Evolutionary conservation across 768 basidiomycete genomes (phyloP).

Genomic region (Tulasnella sp.): DNA sequence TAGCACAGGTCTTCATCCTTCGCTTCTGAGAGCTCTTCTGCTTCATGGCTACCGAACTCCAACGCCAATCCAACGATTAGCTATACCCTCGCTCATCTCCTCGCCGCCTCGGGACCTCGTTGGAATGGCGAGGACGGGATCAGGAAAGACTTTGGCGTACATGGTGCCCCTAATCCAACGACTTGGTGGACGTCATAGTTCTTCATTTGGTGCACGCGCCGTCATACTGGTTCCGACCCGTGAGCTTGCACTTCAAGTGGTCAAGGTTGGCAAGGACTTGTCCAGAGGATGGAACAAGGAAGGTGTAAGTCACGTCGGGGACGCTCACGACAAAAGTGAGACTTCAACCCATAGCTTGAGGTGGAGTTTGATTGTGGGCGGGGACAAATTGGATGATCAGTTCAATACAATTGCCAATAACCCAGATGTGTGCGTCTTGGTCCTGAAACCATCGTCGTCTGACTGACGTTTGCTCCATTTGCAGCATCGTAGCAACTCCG

Average conservation of each 20-base stretch:
- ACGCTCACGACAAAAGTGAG: slow-evolving; percentile 42
- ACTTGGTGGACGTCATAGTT: slow-evolving; percentile 70
- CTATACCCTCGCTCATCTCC: slow-evolving; percentile 77
- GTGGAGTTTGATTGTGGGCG: slow-evolving; percentile 94
- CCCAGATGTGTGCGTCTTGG: slow-evolving; percentile 77
- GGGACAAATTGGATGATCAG: slow-evolving; percentile 91
- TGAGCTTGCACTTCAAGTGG: slow-evolving; percentile 87
- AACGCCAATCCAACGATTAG: slow-evolving; percentile 88
- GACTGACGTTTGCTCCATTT: neutral
- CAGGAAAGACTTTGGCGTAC: slow-evolving; percentile 95
- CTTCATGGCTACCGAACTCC: slow-evolving; percentile 92
- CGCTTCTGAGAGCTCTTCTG: slow-evolving; percentile 72
- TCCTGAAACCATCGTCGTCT: neutral
- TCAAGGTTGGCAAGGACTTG: slow-evolving; percentile 94
- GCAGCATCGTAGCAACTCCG: slow-evolving; percentile 92
- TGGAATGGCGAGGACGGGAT: slow-evolving; percentile 97
- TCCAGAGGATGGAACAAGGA: slow-evolving; percentile 66
- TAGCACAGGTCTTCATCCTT: slow-evolving; percentile 67
- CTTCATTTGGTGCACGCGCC: slow-evolving; percentile 74
- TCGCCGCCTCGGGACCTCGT: slow-evolving; percentile 87
- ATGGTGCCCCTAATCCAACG: slow-evolving; percentile 86
- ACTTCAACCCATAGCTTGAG: slow-evolving; percentile 52
- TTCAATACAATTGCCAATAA: slow-evolving; percentile 92
- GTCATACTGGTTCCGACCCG: slow-evolving; percentile 86
- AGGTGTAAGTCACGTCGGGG: slow-evolving; percentile 64